A percentile compares a stretch with the other conserved stretches of the same genome.
Conservation (phyloP, 495 filamentous ascomycete genomes). For the Clavariopsis aquatica region DNA sequence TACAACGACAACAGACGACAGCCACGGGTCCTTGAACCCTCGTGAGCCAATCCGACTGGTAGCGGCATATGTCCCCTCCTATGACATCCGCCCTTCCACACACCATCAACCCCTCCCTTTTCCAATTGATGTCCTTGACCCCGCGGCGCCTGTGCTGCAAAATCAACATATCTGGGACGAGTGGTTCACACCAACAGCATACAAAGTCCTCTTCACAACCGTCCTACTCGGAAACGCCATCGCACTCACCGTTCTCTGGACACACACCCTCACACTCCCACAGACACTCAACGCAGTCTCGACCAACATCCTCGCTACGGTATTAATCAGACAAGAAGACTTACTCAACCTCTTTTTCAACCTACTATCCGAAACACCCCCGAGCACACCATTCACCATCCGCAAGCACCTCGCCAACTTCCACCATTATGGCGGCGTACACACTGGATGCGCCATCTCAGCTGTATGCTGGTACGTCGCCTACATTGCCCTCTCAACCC, state of each 20-base stretch:
- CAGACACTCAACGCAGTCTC: background rate
- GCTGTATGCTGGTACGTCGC: background rate
- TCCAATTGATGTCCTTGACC: too few species aligned
- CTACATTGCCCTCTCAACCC: background rate
- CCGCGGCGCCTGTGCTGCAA: too few species aligned
- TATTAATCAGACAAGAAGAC: background rate
- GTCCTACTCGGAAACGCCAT: background rate
- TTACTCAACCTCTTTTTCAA: background rate
- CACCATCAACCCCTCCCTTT: too few species aligned
- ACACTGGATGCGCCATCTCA: background rate
- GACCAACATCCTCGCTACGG: constrained; percentile 1
- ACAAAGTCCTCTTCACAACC: background rate
- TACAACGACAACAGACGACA: too few species aligned
- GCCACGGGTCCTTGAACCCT: too few species aligned
- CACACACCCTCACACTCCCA: background rate
- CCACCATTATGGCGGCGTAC: constrained; percentile 5
- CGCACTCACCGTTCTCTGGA: background rate
- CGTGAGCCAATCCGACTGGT: too few species aligned
- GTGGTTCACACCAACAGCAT: background rate
- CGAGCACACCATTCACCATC: background rate
- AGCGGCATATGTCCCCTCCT: too few species aligned
- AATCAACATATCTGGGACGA: background rate
- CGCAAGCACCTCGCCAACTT: background rate
- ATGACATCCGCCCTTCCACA: too few species aligned
- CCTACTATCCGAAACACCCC: background rate